Percentiles rank a stretch among this genome's conserved stretches.
Evolutionary conservation across 345 rosid genomes (phyloP).

Genomic region (Pistacia vera): DNA sequence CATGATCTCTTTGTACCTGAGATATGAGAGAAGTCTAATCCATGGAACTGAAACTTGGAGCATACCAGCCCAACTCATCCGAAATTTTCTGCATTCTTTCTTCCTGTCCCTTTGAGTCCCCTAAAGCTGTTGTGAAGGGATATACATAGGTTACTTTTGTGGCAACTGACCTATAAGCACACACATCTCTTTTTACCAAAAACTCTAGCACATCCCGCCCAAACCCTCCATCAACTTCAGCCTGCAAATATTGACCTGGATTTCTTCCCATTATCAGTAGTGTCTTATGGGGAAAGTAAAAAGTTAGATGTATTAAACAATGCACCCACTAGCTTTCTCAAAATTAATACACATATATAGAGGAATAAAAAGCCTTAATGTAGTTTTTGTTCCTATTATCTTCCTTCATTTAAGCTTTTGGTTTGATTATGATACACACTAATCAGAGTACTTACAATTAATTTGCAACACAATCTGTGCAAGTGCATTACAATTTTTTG

Average conservation of each 20-base stretch:
- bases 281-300: background rate
- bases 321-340: background rate
- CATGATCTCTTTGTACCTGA: background rate
- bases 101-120: slow-evolving; percentile 84
- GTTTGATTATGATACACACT: background rate
- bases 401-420: too few relatives aligned
- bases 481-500: background rate
- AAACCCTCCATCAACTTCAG: slow-evolving; percentile 79
- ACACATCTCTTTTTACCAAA: slow-evolving; percentile 77
- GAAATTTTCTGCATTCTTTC: slow-evolving; percentile 71
- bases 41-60: slow-evolving; percentile 82
- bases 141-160: slow-evolving; percentile 81
- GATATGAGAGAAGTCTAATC: slow-evolving; percentile 36
- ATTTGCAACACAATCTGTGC: background rate
- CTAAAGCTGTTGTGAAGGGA: slow-evolving; percentile 90
- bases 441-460: background rate
- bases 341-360: background rate
- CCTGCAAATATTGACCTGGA: slow-evolving; percentile 73
- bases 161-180: slow-evolving; percentile 75
- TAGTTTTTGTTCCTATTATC: too few relatives aligned
- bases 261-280: slow-evolving; percentile 2
- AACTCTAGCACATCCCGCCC: slow-evolving; percentile 79
- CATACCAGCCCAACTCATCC: slow-evolving; percentile 77
- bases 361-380: background rate
- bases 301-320: background rate